Evolutionary conservation across 768 basidiomycete species (phyloP), one percentile per base, ranked within the genome.

Genomic region (Suillus brevipes): DNA sequence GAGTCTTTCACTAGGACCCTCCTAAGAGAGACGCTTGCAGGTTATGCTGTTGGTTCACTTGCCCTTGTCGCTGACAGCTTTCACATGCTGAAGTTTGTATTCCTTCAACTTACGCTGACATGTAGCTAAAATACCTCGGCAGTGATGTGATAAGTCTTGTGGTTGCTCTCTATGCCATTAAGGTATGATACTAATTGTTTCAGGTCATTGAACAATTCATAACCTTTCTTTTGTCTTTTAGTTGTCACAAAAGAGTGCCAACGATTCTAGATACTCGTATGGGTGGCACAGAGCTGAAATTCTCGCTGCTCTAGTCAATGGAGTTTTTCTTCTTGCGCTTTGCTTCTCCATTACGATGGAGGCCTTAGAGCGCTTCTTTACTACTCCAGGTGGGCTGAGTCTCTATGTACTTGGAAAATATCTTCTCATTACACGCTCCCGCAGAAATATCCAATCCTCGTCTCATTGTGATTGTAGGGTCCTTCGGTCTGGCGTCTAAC

Each of bases 251-350:
- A 82, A 82, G 63, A 84, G 80, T 37, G 78, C 85, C 36, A 79
- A 78, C 38, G 86, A 90, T 77, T 85, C 90, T 36, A 85, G 88
- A 59, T 97, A 97, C 77, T 95, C 97, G 6, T 99, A 99, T 75
- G 97, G 96, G n/a, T 99, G 96, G 97, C 96, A 99, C 77, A 85
- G 97, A 67, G 97, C 97, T 20, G 96, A 97, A 74, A 96, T 97
- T 66, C 85, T 98, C 8, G 96, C 95, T 25, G 97, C 97, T 0
- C 83, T 99, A 53, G 80, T 99, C 69, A 99, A 99, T 72, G 97
- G 97, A 60, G 95, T 99, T 63, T 99, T 99, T 81, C 86, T 99
- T 7, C 84, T 98, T 50, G 97, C 97, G 0, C 86, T 99, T 0
- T 99, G 97, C 79, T 95, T 99, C 78, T 95, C 95, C 6, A 98